Evolutionary conservation across 2,329 filamentous ascomycete genomes (phyloP), one percentile per base, ranked within the genome.

Genomic region (Aureobasidium sp.): DNA sequence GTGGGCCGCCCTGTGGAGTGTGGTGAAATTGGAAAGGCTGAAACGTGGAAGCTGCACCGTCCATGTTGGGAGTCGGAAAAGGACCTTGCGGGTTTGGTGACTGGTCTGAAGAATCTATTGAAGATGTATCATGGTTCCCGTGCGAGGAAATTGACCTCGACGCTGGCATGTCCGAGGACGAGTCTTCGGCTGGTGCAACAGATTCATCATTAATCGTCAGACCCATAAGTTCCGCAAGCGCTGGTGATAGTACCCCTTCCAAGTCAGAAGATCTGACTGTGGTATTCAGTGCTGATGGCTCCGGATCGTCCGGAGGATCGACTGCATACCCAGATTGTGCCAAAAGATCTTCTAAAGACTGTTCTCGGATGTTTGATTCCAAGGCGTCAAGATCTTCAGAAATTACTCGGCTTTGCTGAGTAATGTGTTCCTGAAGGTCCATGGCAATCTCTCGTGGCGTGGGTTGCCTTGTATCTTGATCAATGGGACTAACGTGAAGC

Each of bases 271-370:
- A 12, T 29, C 27, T 12, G 27, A 12, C 12, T 12, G n/a, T n/a
- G n/a, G n/a, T n/a, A n/a, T n/a, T n/a, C n/a, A n/a, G n/a, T n/a
- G 45, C 5, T 6, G 30, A 14, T 3, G 34, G 56, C 47, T 4
- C 14, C 10, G 25, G 12, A 10, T 41, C 22, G 17, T 2, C 30
- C 16, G 30, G 10, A 8, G 14, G 19, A 6, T 47, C 45, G 29
- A 44, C 40, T 3, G 27, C 17, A 12, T 47, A 37, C 6, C 48
- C 27, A 5, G 38, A 41, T 17, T 54, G n/a, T 16, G 68, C 62
- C 11, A 76, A 62, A 16, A 76, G 62, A 29, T 74, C 66, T 8
- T 74, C 68, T 7, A 76, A 64, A 1, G 71, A 62, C 30, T 66
- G 65, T n/a, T 69, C 63, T 8, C 61, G 57, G 34, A 69, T 67